Conservation (phyloP, 2,329 filamentous ascomycete species). For the Basipetospora sp. region DNA sequence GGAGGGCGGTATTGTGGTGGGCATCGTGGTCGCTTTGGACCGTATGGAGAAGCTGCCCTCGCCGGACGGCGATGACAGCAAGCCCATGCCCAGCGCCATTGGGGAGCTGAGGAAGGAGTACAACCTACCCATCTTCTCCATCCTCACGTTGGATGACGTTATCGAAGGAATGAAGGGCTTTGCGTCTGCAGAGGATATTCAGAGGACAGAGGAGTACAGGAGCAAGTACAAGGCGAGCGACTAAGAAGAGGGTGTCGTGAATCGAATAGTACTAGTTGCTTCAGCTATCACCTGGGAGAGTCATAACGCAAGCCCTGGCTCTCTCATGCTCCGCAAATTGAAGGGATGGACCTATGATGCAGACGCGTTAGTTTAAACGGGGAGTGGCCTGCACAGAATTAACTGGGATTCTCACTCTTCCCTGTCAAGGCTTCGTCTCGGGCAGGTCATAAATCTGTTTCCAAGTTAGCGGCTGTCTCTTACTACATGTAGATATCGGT, state of each 20-base stretch:
- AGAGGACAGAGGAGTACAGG: slow-evolving; percentile 60
- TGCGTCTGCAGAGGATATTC: slow-evolving; percentile 47
- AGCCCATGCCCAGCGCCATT: slow-evolving; percentile 64
- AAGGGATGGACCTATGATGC: too few species aligned
- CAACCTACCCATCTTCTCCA: slow-evolving; percentile 67
- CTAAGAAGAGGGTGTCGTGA: slow-evolving; percentile 18
- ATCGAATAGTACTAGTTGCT: too few species aligned
- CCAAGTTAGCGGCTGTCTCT: neutral
- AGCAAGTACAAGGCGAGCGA: slow-evolving; percentile 47
- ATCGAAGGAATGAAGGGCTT: slow-evolving; percentile 51
- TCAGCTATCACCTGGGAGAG: too few species aligned
- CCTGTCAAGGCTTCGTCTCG: too few species aligned
- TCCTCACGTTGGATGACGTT: slow-evolving; percentile 74
- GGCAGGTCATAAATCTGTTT: too few species aligned
- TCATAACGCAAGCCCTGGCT: too few species aligned
- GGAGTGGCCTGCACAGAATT: too few species aligned
- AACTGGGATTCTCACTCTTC: neutral
- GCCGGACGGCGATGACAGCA: slow-evolving; percentile 49
- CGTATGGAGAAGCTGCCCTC: slow-evolving; percentile 67
- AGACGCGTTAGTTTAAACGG: too few species aligned
- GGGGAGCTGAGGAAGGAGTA: slow-evolving; percentile 74
- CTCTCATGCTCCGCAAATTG: too few species aligned
- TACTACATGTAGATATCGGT: too few species aligned
- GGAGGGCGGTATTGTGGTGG: slow-evolving; percentile 72
- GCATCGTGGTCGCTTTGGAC: slow-evolving; percentile 79